Evolutionary conservation across 2,329 filamentous ascomycete genomes (phyloP).

Genomic region (Trichoderma polysporum): DNA sequence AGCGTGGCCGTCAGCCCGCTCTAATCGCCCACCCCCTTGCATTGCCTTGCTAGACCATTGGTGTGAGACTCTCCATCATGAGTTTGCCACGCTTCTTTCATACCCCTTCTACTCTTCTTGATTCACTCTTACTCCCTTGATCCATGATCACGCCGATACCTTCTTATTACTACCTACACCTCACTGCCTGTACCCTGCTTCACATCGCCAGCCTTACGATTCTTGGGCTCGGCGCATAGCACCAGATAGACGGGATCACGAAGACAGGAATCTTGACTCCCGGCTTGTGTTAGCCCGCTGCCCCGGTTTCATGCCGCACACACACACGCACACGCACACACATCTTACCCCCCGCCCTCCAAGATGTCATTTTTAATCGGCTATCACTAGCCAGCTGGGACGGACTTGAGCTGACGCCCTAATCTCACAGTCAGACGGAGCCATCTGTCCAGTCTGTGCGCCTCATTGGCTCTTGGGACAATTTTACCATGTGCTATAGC

Average conservation of each 20-base stretch:
- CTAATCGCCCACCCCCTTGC: constrained; percentile 12
- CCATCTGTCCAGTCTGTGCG: constrained; percentile 68
- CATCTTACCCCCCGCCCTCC: neutral
- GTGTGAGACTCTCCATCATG: constrained; percentile 8
- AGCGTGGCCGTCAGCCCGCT: constrained; percentile 20
- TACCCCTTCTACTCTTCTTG: neutral
- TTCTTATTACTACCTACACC: neutral
- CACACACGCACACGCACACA: neutral
- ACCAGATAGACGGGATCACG: neutral
- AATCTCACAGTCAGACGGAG: constrained; percentile 53
- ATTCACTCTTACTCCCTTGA: neutral
- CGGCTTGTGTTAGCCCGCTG: constrained; percentile 10
- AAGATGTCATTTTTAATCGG: constrained; percentile 2
- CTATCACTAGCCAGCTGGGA: neutral
- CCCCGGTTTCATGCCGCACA: constrained; percentile 13
- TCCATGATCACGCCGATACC: neutral
- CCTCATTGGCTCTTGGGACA: constrained; percentile 92
- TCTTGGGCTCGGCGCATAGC: neutral
- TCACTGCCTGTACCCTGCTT: neutral
- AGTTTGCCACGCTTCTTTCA: neutral
- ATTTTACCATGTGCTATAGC: constrained; percentile 74
- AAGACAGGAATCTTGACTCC: neutral
- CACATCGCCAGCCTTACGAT: constrained; percentile 7
- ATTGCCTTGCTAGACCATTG: constrained; percentile 7
- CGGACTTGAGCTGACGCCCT: constrained; percentile 26